Evolutionary conservation across 345 rosid species (phyloP).

Genomic region (Eucalyptus erythrocorys): DNA sequence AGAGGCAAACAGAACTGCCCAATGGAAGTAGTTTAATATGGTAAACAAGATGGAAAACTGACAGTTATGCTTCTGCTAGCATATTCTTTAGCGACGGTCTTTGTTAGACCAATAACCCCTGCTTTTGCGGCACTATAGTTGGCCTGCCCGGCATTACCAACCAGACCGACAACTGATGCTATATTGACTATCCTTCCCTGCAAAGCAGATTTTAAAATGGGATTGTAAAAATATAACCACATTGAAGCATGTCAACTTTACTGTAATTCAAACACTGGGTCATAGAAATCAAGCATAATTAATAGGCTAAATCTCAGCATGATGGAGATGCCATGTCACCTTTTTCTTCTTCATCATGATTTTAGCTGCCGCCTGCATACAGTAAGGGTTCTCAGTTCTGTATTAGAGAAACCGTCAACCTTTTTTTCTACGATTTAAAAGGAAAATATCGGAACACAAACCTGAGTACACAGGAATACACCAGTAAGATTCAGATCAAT

Average conservation of each 20-base stretch:
- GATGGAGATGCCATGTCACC: conserved; percentile 15
- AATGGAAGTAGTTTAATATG: neutral
- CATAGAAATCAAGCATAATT: neutral
- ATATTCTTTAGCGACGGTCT: conserved; percentile 81
- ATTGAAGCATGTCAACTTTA: neutral
- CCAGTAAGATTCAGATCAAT: conserved; percentile 92
- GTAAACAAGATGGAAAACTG: neutral
- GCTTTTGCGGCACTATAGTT: conserved; percentile 99
- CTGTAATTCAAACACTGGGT: neutral
- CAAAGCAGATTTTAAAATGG: neutral
- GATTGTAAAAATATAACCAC: neutral
- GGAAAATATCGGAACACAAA: conserved; percentile 5
- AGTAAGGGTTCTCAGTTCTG: neutral
- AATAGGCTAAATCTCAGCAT: neutral
- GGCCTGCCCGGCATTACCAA: conserved; percentile 94
- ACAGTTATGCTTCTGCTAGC: conserved; percentile 89
- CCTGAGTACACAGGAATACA: conserved; percentile 95
- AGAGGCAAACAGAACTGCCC: neutral
- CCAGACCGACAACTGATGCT: conserved; percentile 90
- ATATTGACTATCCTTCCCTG: conserved; percentile 89
- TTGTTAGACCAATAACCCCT: conserved; percentile 90
- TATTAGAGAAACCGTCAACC: neutral
- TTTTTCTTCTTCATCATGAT: conserved; percentile 93
- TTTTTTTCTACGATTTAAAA: conserved; percentile 7
- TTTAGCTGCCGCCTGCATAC: conserved; percentile 80